Base-by-base conservation (phyloP, 2,329 filamentous ascomycete species). In the Cercospora berteroae region DNA sequence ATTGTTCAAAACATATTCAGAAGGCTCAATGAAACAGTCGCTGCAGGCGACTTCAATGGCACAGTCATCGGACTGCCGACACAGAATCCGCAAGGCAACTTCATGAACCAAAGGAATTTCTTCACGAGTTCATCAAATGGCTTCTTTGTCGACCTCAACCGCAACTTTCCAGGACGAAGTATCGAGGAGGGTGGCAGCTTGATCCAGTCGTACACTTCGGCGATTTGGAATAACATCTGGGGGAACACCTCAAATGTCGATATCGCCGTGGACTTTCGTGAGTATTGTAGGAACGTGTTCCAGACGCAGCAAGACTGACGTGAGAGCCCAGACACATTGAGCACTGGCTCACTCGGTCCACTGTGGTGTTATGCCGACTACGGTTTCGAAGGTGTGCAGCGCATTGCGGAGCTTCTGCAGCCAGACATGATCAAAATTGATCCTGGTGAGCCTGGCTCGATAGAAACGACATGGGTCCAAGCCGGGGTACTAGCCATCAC, bases 111-210 rank as follows among this genome's bases (percentile, higher is more conserved):
- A 66, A 73, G 78, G 18, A 79, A 80, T 69, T 79, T 78, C 72
- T 80, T 76, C 69, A 78, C 77, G 12, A 68, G 69, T 61, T 72
- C 71, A 55, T 67, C 66, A 33, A 74, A 83, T 81, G 81, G 81
- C 70, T 80, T 90, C 73, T 78, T 91, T 74, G 89, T 90, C 3
- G 79, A 80, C 63, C 73, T 80, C 2, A 80, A 80, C 80, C 87
- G 87, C 77, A 80, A 92, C 74, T 87, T 93, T 74, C 89, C 89
- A 74, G 88, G 86, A 76, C 83, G 67, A 7, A 73, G 66, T 31
- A 60, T 73, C 29, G 66, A 59, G n/a, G 67, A 70, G 5, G 72
- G 72, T 10, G 71, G 72, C 23, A 67, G 63, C 7, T 52, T 73
- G 16, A 55, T 66, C 1, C 44, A 69, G 50, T 69, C 67, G 4